Evolutionary conservation across 108 stramenopile genomes (phyloP).

Genomic region (Craspedostauros australis): DNA sequence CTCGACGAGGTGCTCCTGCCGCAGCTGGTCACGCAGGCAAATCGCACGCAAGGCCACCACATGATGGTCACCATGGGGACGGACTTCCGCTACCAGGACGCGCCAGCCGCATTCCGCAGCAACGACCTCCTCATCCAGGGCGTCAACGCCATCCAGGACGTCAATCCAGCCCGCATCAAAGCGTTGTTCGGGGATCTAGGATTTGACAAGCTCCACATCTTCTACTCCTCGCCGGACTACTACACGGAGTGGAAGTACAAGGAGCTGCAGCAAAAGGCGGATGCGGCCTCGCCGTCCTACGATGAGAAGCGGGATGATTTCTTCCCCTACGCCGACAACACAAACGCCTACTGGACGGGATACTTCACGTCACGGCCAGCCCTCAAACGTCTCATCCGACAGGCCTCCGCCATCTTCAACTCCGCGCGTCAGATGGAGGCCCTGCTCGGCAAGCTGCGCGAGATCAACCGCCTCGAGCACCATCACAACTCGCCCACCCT

Average conservation of each 20-base stretch:
- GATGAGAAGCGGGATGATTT: conserved; percentile 91
- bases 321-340: conserved; percentile 90
- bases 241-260: conserved; percentile 78
- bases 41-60: conserved; percentile 66
- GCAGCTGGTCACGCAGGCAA: conserved; percentile 48
- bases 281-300: no score
- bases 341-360: conserved; percentile 92
- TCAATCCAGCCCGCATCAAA: no score
- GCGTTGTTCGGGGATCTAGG: conserved; percentile 46
- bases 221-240: conserved; percentile 80
- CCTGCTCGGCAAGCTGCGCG: conserved; percentile 20
- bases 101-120: no score
- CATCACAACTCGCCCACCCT: no score
- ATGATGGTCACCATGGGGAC: conserved; percentile 86
- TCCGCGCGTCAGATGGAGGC: conserved; percentile 73
- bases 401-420: conserved; percentile 61
- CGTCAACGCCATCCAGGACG: conserved; percentile 27
- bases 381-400: conserved; percentile 82
- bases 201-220: conserved; percentile 71
- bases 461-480: no score
- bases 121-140: neutral
- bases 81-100: conserved; percentile 55
- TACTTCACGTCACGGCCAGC: conserved; percentile 86
- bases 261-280: no score
- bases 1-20: conserved; percentile 46